Conservation (phyloP, 768 basidiomycete species). For the Sarcodon sp. region DNA sequence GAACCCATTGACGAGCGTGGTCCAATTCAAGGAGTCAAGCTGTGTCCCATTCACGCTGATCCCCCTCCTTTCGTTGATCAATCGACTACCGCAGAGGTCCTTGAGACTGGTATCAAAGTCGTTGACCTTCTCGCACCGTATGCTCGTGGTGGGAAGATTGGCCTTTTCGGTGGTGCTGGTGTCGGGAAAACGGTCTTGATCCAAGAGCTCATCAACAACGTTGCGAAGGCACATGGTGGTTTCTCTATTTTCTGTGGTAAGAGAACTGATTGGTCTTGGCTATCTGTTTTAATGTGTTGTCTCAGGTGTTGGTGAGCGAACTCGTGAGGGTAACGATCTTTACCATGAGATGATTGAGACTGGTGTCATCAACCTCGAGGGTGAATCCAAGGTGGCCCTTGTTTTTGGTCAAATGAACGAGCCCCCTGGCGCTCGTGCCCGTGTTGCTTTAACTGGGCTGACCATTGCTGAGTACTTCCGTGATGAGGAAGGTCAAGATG, state of each 20-base stretch:
- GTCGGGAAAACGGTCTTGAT: slow-evolving; percentile 99
- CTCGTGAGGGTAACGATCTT: slow-evolving; percentile 99
- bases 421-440: slow-evolving; percentile 99
- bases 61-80: slow-evolving; percentile 97
- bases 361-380: slow-evolving; percentile 99
- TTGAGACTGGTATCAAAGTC: slow-evolving; percentile 99
- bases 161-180: slow-evolving; percentile 99
- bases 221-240: slow-evolving; percentile 99
- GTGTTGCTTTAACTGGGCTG: slow-evolving; percentile 97
- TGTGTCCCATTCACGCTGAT: slow-evolving; percentile 90
- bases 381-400: slow-evolving; percentile 99
- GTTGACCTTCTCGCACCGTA: slow-evolving; percentile 99
- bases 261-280: slow-evolving; percentile 10
- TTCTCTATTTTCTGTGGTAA: slow-evolving; percentile 98
- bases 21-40: slow-evolving; percentile 92
- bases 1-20: slow-evolving; percentile 99
- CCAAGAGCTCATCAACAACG: slow-evolving; percentile 99
- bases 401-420: slow-evolving; percentile 99
- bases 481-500: slow-evolving; percentile 99
- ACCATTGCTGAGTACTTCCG: slow-evolving; percentile 99
- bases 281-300: background rate
- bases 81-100: slow-evolving; percentile 95
- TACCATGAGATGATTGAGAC: slow-evolving; percentile 99
- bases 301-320: slow-evolving; percentile 97
- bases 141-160: slow-evolving; percentile 99